Evolutionary conservation across 108 stramenopile genomes (phyloP).

Genomic region (Pseudonitzschia multiseries): DNA sequence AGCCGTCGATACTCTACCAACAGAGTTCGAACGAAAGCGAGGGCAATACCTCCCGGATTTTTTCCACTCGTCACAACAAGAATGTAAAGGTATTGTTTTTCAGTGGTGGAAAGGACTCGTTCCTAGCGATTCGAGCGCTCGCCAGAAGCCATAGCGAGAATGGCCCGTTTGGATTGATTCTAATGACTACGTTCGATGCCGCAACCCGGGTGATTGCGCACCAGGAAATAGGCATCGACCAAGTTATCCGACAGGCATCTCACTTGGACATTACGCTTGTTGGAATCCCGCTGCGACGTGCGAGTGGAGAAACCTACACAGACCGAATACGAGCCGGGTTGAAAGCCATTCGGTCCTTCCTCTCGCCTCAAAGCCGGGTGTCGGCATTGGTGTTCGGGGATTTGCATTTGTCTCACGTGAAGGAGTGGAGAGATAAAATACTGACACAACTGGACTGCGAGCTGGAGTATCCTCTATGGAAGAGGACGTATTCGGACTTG

Average conservation of each 20-base stretch:
- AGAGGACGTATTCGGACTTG: slow-evolving; percentile 57
- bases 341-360: slow-evolving; percentile 36
- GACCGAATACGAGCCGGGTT: slow-evolving; percentile 61
- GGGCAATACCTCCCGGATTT: slow-evolving; percentile 10
- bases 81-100: slow-evolving; percentile 80
- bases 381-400: slow-evolving; percentile 83
- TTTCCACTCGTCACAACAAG: slow-evolving; percentile 12
- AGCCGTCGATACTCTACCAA: slow-evolving; percentile 71
- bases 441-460: slow-evolving; percentile 46
- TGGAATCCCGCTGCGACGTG: slow-evolving; percentile 76
- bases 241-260: slow-evolving; percentile 69
- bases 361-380: slow-evolving; percentile 25
- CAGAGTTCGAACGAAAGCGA: slow-evolving; percentile 2
- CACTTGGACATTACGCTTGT: slow-evolving; percentile 73
- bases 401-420: slow-evolving; percentile 89
- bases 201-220: slow-evolving; percentile 77
- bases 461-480: slow-evolving; percentile 76
- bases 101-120: slow-evolving; percentile 92
- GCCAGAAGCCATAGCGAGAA: slow-evolving; percentile 32
- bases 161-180: slow-evolving; percentile 55
- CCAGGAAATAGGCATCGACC: slow-evolving; percentile 77
- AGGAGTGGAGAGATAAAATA: slow-evolving; percentile 73
- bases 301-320: slow-evolving; percentile 63
- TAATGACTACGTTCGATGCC: slow-evolving; percentile 90
- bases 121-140: slow-evolving; percentile 78